These are phyloP conservation scores for Hortiboletus rubellus DNA, from an alignment of 1,284 basidiomycete genomes.

Conservation along the genomic window DNA sequence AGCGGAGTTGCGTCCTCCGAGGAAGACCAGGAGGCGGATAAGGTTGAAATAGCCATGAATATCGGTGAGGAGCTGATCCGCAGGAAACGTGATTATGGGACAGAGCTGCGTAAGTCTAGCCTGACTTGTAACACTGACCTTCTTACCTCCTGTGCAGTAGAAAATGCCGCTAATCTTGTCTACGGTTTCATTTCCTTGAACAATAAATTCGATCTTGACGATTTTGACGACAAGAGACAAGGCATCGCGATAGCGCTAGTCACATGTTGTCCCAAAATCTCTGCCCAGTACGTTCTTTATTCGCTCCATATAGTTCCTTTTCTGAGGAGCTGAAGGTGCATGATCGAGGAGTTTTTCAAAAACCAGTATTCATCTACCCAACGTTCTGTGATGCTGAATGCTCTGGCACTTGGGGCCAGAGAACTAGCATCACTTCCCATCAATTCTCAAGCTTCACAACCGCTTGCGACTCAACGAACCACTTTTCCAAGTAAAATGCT, in stretches of 20 bases:
- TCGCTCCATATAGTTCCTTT: neutral
- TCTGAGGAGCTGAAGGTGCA: constrained; percentile 48
- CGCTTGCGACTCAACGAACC: constrained; percentile 39
- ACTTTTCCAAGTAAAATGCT: constrained; percentile 79
- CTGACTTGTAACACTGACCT: neutral
- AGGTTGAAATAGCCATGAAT: constrained; percentile 75
- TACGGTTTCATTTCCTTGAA: constrained; percentile 75
- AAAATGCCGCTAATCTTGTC: constrained; percentile 84
- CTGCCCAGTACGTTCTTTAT: constrained; percentile 67
- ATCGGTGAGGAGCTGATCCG: constrained; percentile 81
- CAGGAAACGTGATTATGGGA: constrained; percentile 79
- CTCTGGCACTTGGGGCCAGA: constrained; percentile 81
- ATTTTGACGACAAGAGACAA: constrained; percentile 80
- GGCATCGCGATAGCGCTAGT: constrained; percentile 78
- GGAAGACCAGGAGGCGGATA: constrained; percentile 70
- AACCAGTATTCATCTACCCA: constrained; percentile 89
- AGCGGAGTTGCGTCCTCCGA: constrained; percentile 49
- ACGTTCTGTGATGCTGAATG: constrained; percentile 81
- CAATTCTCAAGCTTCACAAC: constrained; percentile 40
- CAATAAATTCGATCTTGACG: constrained; percentile 80
- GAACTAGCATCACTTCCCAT: constrained; percentile 77
- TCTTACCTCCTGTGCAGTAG: constrained; percentile 49
- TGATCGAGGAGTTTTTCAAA: constrained; percentile 93
- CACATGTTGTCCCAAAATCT: constrained; percentile 71
- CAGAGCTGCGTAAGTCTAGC: constrained; percentile 72